Percentiles rank a stretch among this genome's conserved stretches.
These are phyloP conservation scores for Cryptosporidium sp. DNA, from an alignment of 169 alveolate species.

Conservation along the genomic window DNA sequence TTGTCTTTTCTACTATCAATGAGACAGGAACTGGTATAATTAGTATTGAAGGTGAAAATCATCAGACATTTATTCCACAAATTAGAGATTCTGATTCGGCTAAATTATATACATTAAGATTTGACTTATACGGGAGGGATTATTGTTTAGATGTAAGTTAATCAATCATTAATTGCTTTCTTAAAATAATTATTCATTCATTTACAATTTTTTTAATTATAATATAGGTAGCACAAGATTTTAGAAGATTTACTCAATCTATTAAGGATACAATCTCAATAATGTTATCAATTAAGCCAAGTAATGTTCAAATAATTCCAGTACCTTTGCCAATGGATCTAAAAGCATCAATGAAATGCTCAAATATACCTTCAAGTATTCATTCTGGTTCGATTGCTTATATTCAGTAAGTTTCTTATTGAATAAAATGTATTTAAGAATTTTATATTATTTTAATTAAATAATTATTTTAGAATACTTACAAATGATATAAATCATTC, in stretches of 20 bases:
- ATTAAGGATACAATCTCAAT: conserved; percentile 59
- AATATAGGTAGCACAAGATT: conserved; percentile 71
- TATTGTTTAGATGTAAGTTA: conserved; percentile 72
- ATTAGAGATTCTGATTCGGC: not conserved
- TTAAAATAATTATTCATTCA: too few relatives aligned
- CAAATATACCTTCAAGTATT: conserved; percentile 47
- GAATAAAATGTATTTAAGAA: not conserved
- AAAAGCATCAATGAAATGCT: conserved; percentile 18
- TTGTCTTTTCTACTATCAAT: conserved; percentile 27
- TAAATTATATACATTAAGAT: conserved; percentile 28
- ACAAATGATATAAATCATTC: conserved; percentile 36
- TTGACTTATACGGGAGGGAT: conserved; percentile 52
- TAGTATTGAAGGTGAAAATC: conserved; percentile 7
- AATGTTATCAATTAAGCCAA: conserved; percentile 62
- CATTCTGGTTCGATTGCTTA: conserved; percentile 68
- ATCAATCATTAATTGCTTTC: too few relatives aligned
- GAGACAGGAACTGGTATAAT: conserved; percentile 56
- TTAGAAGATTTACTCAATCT: conserved; percentile 67
- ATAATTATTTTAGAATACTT: conserved; percentile 29
- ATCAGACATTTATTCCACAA: conserved; percentile 30
- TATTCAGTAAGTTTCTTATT: conserved; percentile 49
- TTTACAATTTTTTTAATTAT: too few relatives aligned
- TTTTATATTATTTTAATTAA: too few relatives aligned
- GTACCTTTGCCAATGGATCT: conserved; percentile 62
- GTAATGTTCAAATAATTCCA: conserved; percentile 51